A percentile compares a stretch with the other conserved stretches of the same genome.
Evolutionary conservation across 2,329 filamentous ascomycete species (phyloP).

Genomic region (Phialemonium atrogriseum): DNA sequence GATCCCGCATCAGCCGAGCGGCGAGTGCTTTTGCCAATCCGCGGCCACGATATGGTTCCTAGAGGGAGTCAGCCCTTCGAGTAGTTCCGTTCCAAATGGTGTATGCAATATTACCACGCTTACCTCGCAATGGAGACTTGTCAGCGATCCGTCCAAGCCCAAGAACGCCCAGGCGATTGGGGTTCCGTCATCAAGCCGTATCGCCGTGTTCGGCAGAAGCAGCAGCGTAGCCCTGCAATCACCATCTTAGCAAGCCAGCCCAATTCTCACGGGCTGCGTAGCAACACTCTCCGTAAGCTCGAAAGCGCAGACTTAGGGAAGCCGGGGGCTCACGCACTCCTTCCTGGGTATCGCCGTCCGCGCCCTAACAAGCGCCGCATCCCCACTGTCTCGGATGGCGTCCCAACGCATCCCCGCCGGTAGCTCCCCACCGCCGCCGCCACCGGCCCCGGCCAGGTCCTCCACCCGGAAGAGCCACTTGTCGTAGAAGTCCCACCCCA

Average conservation of each 20-base stretch:
- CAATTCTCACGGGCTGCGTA: too few species aligned
- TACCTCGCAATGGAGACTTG: slow-evolving; percentile 18
- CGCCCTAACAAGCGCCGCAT: slow-evolving; percentile 47
- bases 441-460: slow-evolving; percentile 27
- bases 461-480: slow-evolving; percentile 51
- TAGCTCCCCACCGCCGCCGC: slow-evolving; percentile 18
- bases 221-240: slow-evolving; percentile 26
- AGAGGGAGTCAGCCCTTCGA: slow-evolving; percentile 45
- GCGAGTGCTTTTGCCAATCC: slow-evolving; percentile 57
- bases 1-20: slow-evolving; percentile 46
- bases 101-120: background rate
- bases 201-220: slow-evolving; percentile 35
- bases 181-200: slow-evolving; percentile 35
- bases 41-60: slow-evolving; percentile 47
- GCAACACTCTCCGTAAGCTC: too few species aligned
- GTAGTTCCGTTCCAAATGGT: too few species aligned
- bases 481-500: slow-evolving; percentile 30
- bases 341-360: slow-evolving; percentile 49
- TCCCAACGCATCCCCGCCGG: slow-evolving; percentile 49
- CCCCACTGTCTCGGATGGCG: slow-evolving; percentile 34
- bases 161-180: slow-evolving; percentile 59
- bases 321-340: slow-evolving; percentile 32
- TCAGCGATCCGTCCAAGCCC: slow-evolving; percentile 18
- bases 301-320: too few species aligned
- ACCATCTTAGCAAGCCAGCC: too few species aligned